Percentiles rank a stretch among this genome's conserved stretches.
Conservation (phyloP, 495 filamentous ascomycete species). For the Diplogelasinospora grovesii region DNA sequence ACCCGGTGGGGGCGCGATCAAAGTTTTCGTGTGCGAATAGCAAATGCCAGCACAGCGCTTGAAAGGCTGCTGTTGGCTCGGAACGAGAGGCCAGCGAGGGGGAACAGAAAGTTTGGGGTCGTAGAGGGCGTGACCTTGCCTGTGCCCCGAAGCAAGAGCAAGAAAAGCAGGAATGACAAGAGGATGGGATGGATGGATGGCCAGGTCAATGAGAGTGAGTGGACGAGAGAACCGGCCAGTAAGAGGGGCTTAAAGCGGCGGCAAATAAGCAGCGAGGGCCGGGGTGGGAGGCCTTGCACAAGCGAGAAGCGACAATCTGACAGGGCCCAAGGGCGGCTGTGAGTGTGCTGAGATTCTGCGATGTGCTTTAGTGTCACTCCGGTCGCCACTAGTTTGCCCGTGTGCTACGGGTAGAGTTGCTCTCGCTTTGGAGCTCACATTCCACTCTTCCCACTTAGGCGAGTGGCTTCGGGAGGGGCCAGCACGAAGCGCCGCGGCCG, state of each 20-base stretch:
- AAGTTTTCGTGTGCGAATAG: too few species aligned
- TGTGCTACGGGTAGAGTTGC: too few species aligned
- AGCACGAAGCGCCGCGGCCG: not conserved
- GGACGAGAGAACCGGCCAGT: conserved; percentile 15
- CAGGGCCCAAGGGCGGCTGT: conserved; percentile 29
- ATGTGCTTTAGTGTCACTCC: conserved; percentile 26
- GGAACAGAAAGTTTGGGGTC: conserved; percentile 1
- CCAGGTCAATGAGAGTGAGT: not conserved
- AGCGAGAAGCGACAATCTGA: conserved; percentile 28
- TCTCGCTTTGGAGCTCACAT: too few species aligned
- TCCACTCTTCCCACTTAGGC: not conserved
- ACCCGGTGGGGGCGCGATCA: conserved; percentile 15
- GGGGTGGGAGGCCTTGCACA: conserved; percentile 16
- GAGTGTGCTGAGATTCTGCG: conserved; percentile 27
- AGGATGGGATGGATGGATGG: not conserved
- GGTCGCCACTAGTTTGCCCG: conserved; percentile 17
- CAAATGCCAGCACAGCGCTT: too few species aligned
- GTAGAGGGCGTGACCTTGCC: not conserved
- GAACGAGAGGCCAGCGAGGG: conserved; percentile 2
- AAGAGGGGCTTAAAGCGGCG: conserved; percentile 25
- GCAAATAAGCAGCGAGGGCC: conserved; percentile 19
- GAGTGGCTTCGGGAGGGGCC: conserved; percentile 5
- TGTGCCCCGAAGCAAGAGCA: not conserved
- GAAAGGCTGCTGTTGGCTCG: not conserved
- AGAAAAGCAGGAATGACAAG: not conserved